These are phyloP conservation scores for Scytalidium lignicola DNA, from an alignment of 2,329 filamentous ascomycete genomes.

Conservation along the genomic window DNA sequence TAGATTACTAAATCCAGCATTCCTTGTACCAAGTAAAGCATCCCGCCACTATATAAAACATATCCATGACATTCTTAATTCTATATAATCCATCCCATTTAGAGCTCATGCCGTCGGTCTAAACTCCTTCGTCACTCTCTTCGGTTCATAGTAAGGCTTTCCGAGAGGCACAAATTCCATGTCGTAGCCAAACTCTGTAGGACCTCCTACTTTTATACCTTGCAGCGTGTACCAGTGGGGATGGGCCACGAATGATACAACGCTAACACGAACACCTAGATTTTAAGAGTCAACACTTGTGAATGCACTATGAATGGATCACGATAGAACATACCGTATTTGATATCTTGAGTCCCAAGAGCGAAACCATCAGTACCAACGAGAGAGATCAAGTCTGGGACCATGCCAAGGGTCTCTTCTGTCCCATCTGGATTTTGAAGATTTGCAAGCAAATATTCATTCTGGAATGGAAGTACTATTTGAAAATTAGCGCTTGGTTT, in stretches of 20 bases:
- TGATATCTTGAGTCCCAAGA: background rate
- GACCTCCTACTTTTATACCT: background rate
- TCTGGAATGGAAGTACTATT: conserved; percentile 36
- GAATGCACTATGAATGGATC: background rate
- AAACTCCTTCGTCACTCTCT: conserved; percentile 4
- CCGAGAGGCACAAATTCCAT: conserved; percentile 1
- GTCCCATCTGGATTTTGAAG: conserved; percentile 26
- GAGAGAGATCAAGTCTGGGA: conserved; percentile 40
- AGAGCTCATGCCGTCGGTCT: background rate
- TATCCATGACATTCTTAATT: background rate
- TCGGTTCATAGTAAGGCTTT: conserved; percentile 2
- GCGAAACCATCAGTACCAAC: conserved; percentile 3
- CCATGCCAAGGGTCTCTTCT: conserved; percentile 32
- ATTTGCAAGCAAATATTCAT: conserved; percentile 36
- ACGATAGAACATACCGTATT: background rate
- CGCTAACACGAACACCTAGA: background rate
- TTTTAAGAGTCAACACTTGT: background rate
- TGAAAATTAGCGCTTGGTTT: conserved; percentile 19
- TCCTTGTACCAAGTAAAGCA: too few species aligned
- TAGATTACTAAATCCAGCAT: too few species aligned
- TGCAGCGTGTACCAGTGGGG: background rate
- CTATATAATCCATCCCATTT: background rate
- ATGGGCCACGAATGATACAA: conserved; percentile 1
- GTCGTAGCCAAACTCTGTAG: conserved; percentile 1
- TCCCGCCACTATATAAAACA: too few species aligned